Conservation (phyloP, 108 stramenopile species). For the Cyclotella kingstonii region DNA sequence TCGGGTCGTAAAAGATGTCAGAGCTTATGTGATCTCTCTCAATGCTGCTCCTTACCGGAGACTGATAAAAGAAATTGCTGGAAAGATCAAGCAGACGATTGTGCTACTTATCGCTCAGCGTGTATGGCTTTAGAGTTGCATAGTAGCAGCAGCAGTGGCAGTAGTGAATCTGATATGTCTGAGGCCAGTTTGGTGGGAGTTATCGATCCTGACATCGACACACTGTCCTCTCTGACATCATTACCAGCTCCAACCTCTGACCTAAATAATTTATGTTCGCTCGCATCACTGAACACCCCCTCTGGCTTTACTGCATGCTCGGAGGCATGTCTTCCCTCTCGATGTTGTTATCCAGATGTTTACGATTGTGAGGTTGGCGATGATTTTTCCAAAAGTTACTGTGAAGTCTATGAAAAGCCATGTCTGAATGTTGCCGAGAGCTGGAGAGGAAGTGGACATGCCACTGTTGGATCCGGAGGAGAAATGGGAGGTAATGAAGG, state of each 20-base stretch:
- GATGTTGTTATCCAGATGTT: constrained; percentile 20
- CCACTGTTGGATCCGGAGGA: not conserved
- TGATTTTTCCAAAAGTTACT: constrained; percentile 2
- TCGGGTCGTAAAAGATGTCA: constrained; percentile 19
- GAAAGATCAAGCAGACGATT: constrained; percentile 19
- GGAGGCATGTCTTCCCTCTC: constrained; percentile 11
- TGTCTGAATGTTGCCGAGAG: constrained; percentile 25
- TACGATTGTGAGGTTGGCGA: constrained; percentile 20
- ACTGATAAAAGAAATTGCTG: constrained; percentile 16
- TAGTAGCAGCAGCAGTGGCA: not conserved
- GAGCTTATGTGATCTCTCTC: constrained; percentile 10
- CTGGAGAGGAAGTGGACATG: constrained; percentile 42
- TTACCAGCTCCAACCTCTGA: constrained; percentile 6
- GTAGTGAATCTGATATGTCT: not conserved
- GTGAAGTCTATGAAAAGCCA: constrained; percentile 11
- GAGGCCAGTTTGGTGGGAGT: not conserved
- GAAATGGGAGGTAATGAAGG: not conserved
- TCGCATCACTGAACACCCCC: constrained; percentile 10
- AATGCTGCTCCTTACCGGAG: constrained; percentile 17
- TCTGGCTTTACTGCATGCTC: constrained; percentile 20
- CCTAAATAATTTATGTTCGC: constrained; percentile 6
- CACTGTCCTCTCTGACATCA: not conserved
- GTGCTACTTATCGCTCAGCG: constrained; percentile 26
- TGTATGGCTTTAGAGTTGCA: constrained; percentile 38
- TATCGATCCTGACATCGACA: not conserved